Evolutionary conservation across 345 rosid genomes (phyloP), one percentile per base, ranked within the genome.

Genomic region (Eucalyptus curtisii): DNA sequence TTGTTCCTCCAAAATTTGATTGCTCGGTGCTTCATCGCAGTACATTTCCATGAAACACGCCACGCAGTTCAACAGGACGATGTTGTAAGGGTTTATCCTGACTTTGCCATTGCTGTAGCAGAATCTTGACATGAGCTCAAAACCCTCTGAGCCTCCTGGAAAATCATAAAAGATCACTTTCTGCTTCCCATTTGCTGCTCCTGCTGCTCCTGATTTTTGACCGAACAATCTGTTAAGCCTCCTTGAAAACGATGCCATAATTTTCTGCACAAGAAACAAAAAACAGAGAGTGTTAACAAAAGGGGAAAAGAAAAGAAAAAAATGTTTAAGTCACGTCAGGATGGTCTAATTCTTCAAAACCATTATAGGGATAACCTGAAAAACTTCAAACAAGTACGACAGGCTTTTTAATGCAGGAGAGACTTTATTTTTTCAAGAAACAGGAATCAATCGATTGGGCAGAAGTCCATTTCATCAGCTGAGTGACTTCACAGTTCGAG

Each of bases 71-170:
- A 95, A 90, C 22, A 93, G 88, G 82, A 91, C 92, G 15, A 90
- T 19, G 85, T 94, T 94, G 37, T 88, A 87, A 20, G 94, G 91
- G 37, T 91, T 92, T 47, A 94, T 90, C 86, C 89, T 87, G 24
- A 86, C 86, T 53, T 79, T 59, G 25, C 95, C 95, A 82, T 90
- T 90, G 90, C 85, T 92, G 90, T 92, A 91, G 91, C 94, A 94
- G 87, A 92, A 93, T 89, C 92, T 93, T 57, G 93, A 88, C 49
- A 94, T 37, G n/a, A 93, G 96, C 91, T 94, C 97, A 85, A 95
- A 94, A 52, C 94, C 94, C 64, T 90, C 90, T 16, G 93, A 90
- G 2, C 94, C 97, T 66, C 96, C 96, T 1, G 94, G 96, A 82
- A 94, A 94, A 85, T 91, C 93, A 6, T 91, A 90, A 86, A 94